Evolutionary conservation across 2,329 filamentous ascomycete species (phyloP).

Genomic region (Calonectria leucothoes): DNA sequence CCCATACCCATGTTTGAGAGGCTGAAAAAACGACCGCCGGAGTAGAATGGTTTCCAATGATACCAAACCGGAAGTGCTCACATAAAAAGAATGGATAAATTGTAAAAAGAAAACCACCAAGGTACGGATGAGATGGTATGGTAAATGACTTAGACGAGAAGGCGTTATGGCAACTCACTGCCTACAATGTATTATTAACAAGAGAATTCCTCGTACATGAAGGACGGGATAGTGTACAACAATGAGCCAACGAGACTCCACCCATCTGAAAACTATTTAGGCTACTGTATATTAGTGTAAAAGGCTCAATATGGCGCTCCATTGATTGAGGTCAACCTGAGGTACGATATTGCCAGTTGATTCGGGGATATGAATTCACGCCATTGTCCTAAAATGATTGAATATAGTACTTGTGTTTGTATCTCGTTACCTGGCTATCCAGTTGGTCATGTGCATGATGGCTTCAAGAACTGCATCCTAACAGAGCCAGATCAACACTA

Average conservation of each 20-base stretch:
- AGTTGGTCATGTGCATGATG: too few species aligned
- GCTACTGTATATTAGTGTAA: constrained; percentile 34
- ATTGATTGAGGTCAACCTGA: too few species aligned
- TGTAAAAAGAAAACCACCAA: not conserved
- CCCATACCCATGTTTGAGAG: constrained; percentile 52
- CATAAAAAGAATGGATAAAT: not conserved
- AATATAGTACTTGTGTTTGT: too few species aligned
- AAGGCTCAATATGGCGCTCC: not conserved
- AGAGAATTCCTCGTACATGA: constrained; percentile 1
- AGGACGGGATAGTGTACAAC: constrained; percentile 37
- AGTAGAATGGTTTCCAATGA: constrained; percentile 17
- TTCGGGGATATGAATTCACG: not conserved
- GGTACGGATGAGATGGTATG: not conserved
- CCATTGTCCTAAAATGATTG: not conserved
- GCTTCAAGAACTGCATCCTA: not conserved
- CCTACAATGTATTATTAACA: constrained; percentile 17
- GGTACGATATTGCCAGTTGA: too few species aligned
- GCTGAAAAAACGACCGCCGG: constrained; percentile 36
- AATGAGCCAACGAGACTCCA: constrained; percentile 38
- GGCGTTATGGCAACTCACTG: constrained; percentile 19
- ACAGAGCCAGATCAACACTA: accelerated
- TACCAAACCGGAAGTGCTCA: not conserved
- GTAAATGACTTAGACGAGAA: constrained; percentile 20
- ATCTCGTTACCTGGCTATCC: too few species aligned
- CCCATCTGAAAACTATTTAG: constrained; percentile 30